A percentile compares a stretch with the other conserved stretches of the same genome.
phyloP scores from a whole-genome alignment of 2,329 filamentous ascomycete species.

The Aspergillus terreus region DNA sequence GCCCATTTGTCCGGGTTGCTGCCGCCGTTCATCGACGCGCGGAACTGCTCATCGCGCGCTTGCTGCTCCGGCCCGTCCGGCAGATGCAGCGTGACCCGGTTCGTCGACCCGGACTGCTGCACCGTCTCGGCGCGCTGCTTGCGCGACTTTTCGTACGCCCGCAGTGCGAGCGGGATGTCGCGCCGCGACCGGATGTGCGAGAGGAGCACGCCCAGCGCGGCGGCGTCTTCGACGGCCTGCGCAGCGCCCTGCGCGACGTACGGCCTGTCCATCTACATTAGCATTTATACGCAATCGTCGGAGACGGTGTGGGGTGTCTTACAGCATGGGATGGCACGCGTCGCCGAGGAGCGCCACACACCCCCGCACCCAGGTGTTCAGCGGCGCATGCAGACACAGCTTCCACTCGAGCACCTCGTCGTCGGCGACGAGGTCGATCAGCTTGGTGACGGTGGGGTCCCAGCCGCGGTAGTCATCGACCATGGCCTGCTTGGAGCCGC shows the following conservation, averaged over 20 bases:
- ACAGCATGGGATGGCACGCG: constrained; percentile 46
- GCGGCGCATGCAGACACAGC: constrained; percentile 30
- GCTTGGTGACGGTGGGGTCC: constrained; percentile 55
- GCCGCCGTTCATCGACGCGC: constrained; percentile 20
- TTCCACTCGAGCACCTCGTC: constrained; percentile 42
- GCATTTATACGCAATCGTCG: too few relatives aligned
- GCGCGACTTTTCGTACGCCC: constrained; percentile 35
- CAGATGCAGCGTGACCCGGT: constrained; percentile 35
- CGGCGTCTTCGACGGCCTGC: constrained; percentile 44
- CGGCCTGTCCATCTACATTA: constrained; percentile 12
- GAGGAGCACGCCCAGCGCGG: constrained; percentile 32
- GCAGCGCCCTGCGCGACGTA: constrained; percentile 45
- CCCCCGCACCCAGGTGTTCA: constrained; percentile 33
- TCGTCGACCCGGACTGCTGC: constrained; percentile 34
- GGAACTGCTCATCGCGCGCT: constrained; percentile 39
- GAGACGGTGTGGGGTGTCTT: constrained; percentile 7
- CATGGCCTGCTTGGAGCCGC: constrained; percentile 59
- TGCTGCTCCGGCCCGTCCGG: constrained; percentile 39
- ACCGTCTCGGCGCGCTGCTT: constrained; percentile 39
- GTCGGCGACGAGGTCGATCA: constrained; percentile 59
- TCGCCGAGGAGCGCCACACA: constrained; percentile 41
- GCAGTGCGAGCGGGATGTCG: constrained; percentile 34
- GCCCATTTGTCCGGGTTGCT: constrained; percentile 61
- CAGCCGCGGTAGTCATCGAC: constrained; percentile 60
- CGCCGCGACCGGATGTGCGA: constrained; percentile 27